These are phyloP conservation scores for Scedosporium boydii DNA, from an alignment of 2,329 filamentous ascomycete species.

Conservation along the genomic window DNA sequence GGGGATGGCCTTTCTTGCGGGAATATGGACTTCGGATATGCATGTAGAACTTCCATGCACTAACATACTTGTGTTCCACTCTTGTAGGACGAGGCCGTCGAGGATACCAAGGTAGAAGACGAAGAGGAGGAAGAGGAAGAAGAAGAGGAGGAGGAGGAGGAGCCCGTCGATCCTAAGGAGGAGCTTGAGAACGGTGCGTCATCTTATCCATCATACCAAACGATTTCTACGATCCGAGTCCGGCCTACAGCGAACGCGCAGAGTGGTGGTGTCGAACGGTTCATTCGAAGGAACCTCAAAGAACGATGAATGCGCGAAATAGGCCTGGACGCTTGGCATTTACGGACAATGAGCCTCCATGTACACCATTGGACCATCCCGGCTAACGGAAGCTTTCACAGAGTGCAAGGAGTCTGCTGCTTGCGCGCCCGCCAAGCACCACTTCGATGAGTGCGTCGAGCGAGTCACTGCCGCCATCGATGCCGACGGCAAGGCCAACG, in stretches of 20 bases:
- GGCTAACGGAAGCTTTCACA: slow-evolving; percentile 27
- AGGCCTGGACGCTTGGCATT: no score
- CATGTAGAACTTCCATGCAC: background rate
- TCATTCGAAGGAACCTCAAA: no score
- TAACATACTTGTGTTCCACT: background rate
- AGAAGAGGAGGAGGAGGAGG: slow-evolving; percentile 69
- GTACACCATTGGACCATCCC: background rate
- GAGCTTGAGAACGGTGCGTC: slow-evolving; percentile 81
- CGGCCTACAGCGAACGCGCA: background rate
- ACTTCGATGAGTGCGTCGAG: slow-evolving; percentile 97
- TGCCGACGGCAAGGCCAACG: slow-evolving; percentile 62
- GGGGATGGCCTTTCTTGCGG: background rate
- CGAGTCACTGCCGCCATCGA: slow-evolving; percentile 64
- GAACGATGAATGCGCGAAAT: no score
- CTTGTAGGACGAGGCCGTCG: slow-evolving; percentile 15
- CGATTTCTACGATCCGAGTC: background rate
- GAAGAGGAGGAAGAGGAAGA: slow-evolving; percentile 53
- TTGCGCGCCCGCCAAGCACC: slow-evolving; percentile 87
- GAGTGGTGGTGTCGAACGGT: no score
- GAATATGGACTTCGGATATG: background rate
- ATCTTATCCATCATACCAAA: background rate
- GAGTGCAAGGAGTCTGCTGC: slow-evolving; percentile 82
- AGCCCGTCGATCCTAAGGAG: slow-evolving; percentile 81
- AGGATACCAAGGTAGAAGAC: slow-evolving; percentile 23
- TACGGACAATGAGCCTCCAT: background rate